phyloP scores from a whole-genome alignment of 805 yeast genomes.

The Scheffersomyces ergatensis region DNA sequence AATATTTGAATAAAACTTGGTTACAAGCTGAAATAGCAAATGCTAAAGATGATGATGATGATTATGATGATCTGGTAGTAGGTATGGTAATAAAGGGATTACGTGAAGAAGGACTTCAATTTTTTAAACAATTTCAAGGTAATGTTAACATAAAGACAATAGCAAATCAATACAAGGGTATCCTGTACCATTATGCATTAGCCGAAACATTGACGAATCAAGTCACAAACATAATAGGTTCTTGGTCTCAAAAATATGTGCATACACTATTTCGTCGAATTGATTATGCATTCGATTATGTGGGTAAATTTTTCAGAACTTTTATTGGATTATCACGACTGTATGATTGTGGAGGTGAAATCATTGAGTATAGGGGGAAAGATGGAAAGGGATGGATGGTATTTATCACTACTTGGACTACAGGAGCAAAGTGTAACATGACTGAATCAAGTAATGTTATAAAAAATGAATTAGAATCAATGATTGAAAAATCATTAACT shows the following conservation, averaged over 20 bases:
- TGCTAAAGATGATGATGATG: neutral
- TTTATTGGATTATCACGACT: neutral
- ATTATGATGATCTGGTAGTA: no score
- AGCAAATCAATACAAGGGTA: neutral
- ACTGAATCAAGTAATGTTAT: neutral
- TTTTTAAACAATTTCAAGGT: neutral
- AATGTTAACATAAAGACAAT: neutral
- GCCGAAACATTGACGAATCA: neutral
- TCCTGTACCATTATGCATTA: neutral
- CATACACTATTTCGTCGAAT: neutral
- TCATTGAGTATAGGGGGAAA: neutral
- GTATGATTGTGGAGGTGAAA: neutral
- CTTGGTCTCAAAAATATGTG: neutral
- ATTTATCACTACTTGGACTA: neutral
- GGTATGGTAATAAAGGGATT: neutral
- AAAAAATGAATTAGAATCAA: neutral
- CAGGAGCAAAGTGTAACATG: neutral
- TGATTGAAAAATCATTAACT: no score
- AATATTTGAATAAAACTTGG: neutral
- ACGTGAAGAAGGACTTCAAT: neutral
- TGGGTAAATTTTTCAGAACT: neutral
- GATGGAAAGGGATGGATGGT: neutral
- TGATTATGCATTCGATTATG: neutral
- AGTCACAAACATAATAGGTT: neutral
- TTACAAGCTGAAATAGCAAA: neutral